Conservation (phyloP, 768 basidiomycete genomes). For the Albatrellus ellisii region DNA sequence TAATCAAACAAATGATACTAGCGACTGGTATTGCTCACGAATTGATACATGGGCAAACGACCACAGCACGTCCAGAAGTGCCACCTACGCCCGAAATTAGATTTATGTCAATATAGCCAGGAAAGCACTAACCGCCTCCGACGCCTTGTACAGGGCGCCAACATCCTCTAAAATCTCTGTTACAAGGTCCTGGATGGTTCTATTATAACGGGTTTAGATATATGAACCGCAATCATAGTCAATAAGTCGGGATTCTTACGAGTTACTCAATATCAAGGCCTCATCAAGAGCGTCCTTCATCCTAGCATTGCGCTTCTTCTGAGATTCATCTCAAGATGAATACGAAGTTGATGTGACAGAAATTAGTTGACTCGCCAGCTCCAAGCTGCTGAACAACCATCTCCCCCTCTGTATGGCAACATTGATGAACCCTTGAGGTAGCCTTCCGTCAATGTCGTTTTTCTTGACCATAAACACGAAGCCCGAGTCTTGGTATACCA, state of each 20-base stretch:
- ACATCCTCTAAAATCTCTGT: conserved; percentile 55
- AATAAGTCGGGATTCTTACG: conserved; percentile 25
- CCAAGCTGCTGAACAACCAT: conserved; percentile 67
- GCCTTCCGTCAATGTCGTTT: conserved; percentile 41
- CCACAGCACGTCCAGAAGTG: conserved; percentile 82
- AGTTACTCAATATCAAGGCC: conserved; percentile 73
- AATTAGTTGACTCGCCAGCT: conserved; percentile 42
- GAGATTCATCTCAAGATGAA: no score
- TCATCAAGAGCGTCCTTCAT: conserved; percentile 92
- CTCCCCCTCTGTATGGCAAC: conserved; percentile 51
- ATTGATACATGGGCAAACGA: conserved; percentile 78
- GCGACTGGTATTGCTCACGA: conserved; percentile 38
- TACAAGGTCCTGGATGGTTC: conserved; percentile 72
- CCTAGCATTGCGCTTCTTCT: conserved; percentile 83
- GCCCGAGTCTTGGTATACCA: conserved; percentile 60
- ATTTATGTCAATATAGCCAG: not conserved
- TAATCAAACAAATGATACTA: no score
- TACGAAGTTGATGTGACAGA: not conserved
- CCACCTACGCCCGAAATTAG: conserved; percentile 38
- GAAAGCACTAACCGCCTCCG: conserved; percentile 66
- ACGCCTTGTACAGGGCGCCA: conserved; percentile 77
- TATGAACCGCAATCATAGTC: not conserved
- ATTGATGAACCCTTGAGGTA: conserved; percentile 66
- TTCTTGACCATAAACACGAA: conserved; percentile 68
- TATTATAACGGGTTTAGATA: conserved; percentile 17